These are phyloP conservation scores for Macadamia tetraphylla DNA, from an alignment of 164 flowering plant species.

Conservation along the genomic window DNA sequence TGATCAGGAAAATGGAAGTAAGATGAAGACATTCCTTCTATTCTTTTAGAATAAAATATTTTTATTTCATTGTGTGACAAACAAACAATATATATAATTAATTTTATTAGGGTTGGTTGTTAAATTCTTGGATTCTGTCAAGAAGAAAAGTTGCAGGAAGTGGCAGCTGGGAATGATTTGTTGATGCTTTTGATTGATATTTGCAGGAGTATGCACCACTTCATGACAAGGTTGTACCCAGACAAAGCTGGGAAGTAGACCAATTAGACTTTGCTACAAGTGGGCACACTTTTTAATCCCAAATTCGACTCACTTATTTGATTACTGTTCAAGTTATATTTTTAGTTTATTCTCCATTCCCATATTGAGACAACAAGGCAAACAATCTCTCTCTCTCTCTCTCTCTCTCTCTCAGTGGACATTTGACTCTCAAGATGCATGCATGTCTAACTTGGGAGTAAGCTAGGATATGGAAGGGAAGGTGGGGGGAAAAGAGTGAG, in stretches of 20 bases:
- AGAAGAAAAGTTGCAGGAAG: conserved; percentile 8
- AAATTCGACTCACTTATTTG: conserved; percentile 15
- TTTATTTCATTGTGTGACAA: background rate
- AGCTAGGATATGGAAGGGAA: no score
- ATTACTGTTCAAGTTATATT: conserved; percentile 1
- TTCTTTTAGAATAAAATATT: background rate
- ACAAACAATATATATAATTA: background rate
- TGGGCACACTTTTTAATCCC: conserved; percentile 22
- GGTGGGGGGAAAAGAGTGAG: background rate
- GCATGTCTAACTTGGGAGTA: background rate
- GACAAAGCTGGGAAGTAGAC: conserved; percentile 50
- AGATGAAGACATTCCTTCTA: background rate
- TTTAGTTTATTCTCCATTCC: background rate
- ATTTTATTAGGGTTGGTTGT: conserved; percentile 8
- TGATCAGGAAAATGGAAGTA: conserved; percentile 46
- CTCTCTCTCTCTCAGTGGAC: conserved; percentile 4
- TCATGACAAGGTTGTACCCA: conserved; percentile 49
- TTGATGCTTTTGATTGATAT: conserved; percentile 9
- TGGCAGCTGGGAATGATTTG: conserved; percentile 7
- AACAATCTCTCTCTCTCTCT: conserved; percentile 2
- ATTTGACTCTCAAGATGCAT: conserved; percentile 1
- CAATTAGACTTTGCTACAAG: conserved; percentile 35
- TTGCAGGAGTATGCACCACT: conserved; percentile 49
- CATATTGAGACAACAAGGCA: no score
- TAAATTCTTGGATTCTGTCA: conserved; percentile 22